Evolutionary conservation across 73 alveolate genomes (phyloP).

Genomic region (Breviolum minutum): DNA sequence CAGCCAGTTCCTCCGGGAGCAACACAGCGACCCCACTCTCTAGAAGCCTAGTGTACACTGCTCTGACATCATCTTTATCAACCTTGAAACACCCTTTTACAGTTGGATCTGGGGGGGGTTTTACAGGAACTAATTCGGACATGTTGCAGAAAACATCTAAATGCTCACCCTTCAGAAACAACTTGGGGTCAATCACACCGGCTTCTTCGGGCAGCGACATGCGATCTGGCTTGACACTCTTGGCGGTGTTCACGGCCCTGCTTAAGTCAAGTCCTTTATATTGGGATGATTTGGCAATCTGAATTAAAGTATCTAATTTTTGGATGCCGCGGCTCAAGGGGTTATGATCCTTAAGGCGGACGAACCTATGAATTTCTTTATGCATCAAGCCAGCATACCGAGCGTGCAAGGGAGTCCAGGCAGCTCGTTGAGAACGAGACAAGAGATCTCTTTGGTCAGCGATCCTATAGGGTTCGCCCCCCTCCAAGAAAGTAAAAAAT

Average conservation of each 20-base stretch:
- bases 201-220: slow-evolving; percentile 15
- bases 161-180: neutral
- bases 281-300: neutral
- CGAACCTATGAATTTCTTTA: neutral
- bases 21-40: neutral
- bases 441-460: neutral
- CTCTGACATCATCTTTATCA: neutral
- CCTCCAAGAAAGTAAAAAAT: neutral
- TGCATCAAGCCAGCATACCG: neutral
- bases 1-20: neutral
- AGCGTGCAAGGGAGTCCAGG: neutral
- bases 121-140: neutral
- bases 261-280: neutral
- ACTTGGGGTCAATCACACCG: neutral
- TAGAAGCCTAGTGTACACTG: neutral
- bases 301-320: too few relatives aligned
- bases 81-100: neutral
- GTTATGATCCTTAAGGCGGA: neutral
- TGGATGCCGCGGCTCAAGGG: neutral
- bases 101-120: neutral
- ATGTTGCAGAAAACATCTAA: neutral
- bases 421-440: neutral
- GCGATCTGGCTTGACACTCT: neutral
- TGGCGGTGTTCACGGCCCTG: neutral
- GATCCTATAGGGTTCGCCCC: neutral